Evolutionary conservation across 75 land plant species (phyloP).

Genomic region (Selaginella tamariscina): DNA sequence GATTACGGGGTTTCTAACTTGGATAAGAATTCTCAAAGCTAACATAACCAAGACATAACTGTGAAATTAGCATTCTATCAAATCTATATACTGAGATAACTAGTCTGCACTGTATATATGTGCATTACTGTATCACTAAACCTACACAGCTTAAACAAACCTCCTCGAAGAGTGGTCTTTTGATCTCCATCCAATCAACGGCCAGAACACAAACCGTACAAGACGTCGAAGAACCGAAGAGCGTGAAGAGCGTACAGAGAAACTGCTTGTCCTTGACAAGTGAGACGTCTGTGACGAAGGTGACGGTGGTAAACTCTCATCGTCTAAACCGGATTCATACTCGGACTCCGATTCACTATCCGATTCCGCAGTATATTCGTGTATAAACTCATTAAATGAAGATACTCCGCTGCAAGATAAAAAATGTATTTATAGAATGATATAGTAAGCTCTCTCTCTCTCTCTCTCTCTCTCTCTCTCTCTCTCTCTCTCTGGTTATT

Average conservation of each 20-base stretch:
- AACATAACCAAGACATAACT: too few species aligned
- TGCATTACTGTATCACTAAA: too few species aligned
- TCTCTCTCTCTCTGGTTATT: too few species aligned
- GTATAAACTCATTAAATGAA: conserved; percentile 87
- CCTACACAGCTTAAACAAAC: too few species aligned
- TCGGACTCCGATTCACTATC: conserved; percentile 45
- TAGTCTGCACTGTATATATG: too few species aligned
- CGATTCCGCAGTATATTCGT: conserved; percentile 66
- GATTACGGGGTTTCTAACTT: too few species aligned
- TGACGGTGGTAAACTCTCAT: conserved; percentile 54
- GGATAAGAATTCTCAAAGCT: too few species aligned
- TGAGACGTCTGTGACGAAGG: conserved; percentile 58
- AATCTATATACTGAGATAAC: too few species aligned
- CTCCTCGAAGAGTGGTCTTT: neutral
- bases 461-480: too few species aligned
- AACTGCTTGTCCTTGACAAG: conserved; percentile 36
- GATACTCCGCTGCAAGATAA: conserved; percentile 99
- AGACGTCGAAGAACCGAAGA: conserved; percentile 24
- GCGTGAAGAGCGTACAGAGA: conserved; percentile 15
- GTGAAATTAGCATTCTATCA: too few species aligned
- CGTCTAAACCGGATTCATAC: conserved; percentile 68
- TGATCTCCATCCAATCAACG: conserved; percentile 16
- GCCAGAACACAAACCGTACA: conserved; percentile 51
- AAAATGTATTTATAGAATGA: too few species aligned
- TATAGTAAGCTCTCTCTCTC: too few species aligned